Conservation (phyloP, 78 protist genomes). For the Dictyostelium brefeldianum region DNA sequence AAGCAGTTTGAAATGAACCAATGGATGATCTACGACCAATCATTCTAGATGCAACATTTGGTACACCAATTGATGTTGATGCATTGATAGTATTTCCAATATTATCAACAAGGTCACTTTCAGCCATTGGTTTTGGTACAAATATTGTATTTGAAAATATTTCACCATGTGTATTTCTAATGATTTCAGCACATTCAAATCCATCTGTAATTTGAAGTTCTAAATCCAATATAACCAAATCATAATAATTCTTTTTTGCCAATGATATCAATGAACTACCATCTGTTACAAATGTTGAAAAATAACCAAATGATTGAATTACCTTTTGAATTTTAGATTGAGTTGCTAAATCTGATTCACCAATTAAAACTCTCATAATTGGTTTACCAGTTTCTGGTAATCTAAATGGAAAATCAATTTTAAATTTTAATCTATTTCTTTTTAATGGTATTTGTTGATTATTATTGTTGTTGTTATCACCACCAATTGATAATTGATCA, state of each 20-base stretch:
- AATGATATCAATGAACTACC: conserved; percentile 14
- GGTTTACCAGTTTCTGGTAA: conserved; percentile 42
- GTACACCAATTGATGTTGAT: background rate
- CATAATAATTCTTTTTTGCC: conserved; percentile 68
- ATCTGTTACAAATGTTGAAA: conserved; percentile 30
- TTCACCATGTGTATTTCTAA: conserved; percentile 17
- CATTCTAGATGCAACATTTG: background rate
- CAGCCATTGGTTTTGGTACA: background rate
- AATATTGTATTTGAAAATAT: conserved; percentile 11
- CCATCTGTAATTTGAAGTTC: conserved; percentile 30
- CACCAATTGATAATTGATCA: background rate
- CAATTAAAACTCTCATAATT: conserved; percentile 30
- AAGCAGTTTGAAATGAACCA: background rate
- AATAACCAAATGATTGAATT: conserved; percentile 20
- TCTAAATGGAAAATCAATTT: conserved; percentile 39
- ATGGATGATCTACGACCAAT: background rate
- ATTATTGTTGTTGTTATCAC: background rate
- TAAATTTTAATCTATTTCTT: conserved; percentile 7
- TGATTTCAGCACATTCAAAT: conserved; percentile 1
- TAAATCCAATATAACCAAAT: conserved; percentile 34
- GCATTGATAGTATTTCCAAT: background rate
- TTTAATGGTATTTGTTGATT: background rate
- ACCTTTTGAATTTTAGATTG: conserved; percentile 21
- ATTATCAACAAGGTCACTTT: background rate
- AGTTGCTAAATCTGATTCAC: background rate